phyloP scores from a whole-genome alignment of 2,329 filamentous ascomycete genomes.

The Thielaviopsis punctulata region DNA sequence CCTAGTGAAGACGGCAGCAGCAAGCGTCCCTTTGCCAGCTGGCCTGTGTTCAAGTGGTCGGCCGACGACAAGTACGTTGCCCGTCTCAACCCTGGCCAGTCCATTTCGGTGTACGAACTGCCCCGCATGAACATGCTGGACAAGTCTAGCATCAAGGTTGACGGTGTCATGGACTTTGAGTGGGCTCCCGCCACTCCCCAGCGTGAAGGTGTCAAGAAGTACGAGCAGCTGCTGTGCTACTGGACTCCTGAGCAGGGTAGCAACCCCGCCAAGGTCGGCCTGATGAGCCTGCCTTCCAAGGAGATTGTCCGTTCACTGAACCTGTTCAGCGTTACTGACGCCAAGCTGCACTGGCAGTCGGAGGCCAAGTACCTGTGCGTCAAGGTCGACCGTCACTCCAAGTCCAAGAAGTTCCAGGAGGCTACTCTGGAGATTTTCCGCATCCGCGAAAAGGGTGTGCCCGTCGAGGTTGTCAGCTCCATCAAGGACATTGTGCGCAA shows the following conservation, averaged over 20 bases:
- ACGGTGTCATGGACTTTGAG: conserved; percentile 93
- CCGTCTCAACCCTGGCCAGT: conserved; percentile 69
- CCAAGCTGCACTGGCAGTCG: conserved; percentile 97
- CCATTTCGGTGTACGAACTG: conserved; percentile 81
- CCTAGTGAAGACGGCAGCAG: conserved; percentile 38
- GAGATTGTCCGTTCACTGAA: conserved; percentile 88
- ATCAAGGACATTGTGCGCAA: conserved; percentile 99
- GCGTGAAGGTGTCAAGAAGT: conserved; percentile 71
- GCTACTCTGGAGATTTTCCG: conserved; percentile 98
- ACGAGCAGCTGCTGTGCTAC: conserved; percentile 94
- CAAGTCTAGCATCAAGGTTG: conserved; percentile 87
- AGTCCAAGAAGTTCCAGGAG: conserved; percentile 94
- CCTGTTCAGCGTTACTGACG: conserved; percentile 93
- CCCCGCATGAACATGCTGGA: conserved; percentile 80
- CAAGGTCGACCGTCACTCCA: conserved; percentile 97
- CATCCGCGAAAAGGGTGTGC: conserved; percentile 90
- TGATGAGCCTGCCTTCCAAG: conserved; percentile 94
- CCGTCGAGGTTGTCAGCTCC: conserved; percentile 91
- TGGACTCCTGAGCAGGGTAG: conserved; percentile 98
- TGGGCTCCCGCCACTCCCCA: conserved; percentile 77
- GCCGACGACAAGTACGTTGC: conserved; percentile 94
- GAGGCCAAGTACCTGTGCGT: conserved; percentile 88
- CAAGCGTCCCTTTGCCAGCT: conserved; percentile 65
- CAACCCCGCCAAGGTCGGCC: conserved; percentile 89
- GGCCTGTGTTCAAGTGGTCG: conserved; percentile 99